phyloP scores from a whole-genome alignment of 257 asterid genomes.

The Verbena officinalis region DNA sequence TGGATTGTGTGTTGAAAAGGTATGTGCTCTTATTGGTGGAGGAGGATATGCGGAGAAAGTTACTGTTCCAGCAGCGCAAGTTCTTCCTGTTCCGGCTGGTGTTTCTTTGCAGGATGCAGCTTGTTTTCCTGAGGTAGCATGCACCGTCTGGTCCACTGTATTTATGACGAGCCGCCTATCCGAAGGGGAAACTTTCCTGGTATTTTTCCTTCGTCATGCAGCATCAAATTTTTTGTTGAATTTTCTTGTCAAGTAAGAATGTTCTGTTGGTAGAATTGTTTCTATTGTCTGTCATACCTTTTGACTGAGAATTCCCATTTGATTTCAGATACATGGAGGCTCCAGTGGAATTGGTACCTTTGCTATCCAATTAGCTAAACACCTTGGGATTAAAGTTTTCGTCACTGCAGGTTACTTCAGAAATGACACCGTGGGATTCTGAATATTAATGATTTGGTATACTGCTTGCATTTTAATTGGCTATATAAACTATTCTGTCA shows the following conservation, averaged over 20 bases:
- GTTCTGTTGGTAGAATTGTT: no score
- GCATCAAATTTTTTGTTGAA: no score
- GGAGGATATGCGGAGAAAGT: conserved; percentile 98
- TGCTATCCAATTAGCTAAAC: conserved; percentile 91
- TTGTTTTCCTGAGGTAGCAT: conserved; percentile 90
- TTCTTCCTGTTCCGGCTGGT: conserved; percentile 84
- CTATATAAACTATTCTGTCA: not conserved
- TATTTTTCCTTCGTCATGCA: conserved; percentile 27
- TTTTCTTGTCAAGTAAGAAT: no score
- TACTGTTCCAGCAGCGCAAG: conserved; percentile 79
- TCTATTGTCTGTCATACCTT: not conserved
- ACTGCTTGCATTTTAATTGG: not conserved
- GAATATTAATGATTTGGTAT: not conserved
- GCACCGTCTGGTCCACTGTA: conserved; percentile 97
- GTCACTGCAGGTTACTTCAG: conserved; percentile 81
- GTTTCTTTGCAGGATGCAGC: conserved; percentile 95
- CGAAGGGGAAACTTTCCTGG: conserved; percentile 85
- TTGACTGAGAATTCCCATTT: conserved; percentile 11
- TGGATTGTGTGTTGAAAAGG: conserved; percentile 45
- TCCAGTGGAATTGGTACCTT: conserved; percentile 98
- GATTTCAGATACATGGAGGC: conserved; percentile 90
- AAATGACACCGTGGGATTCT: conserved; percentile 9
- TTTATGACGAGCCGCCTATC: conserved; percentile 86
- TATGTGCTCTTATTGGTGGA: conserved; percentile 91
- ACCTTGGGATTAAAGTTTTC: conserved; percentile 72